phyloP scores from a whole-genome alignment of 164 flowering plant species.

The Nymphaea colorata region DNA sequence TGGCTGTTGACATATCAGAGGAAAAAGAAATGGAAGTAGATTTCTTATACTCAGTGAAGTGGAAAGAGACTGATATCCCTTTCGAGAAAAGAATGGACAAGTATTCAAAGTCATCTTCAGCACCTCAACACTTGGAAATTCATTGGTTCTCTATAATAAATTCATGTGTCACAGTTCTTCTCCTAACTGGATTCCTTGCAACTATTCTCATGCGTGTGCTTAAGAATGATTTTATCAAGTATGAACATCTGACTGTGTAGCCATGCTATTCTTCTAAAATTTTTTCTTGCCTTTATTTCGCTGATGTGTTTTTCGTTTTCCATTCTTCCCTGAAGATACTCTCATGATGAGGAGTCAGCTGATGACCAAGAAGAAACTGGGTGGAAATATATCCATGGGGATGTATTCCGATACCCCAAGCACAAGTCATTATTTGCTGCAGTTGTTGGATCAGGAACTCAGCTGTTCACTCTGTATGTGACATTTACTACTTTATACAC shows the following conservation, averaged over 20 bases:
- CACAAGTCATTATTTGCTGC: conserved; percentile 21
- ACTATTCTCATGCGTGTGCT: conserved; percentile 25
- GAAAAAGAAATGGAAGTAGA: conserved; percentile 22
- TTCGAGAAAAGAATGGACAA: conserved; percentile 31
- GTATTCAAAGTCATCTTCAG: conserved; percentile 18
- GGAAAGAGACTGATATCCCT: conserved; percentile 23
- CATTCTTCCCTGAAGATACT: conserved; percentile 7
- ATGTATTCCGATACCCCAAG: conserved; percentile 18
- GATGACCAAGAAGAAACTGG: conserved; percentile 26
- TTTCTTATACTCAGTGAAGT: conserved; percentile 22
- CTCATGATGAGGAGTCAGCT: conserved; percentile 17
- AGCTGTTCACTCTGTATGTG: conserved; percentile 15
- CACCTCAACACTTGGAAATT: conserved; percentile 25
- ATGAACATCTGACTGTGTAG: background rate
- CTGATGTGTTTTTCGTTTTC: background rate
- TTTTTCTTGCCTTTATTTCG: background rate
- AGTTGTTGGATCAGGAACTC: conserved; percentile 19
- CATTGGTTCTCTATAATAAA: conserved; percentile 26
- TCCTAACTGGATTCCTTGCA: conserved; percentile 20
- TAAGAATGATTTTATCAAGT: conserved; percentile 24
- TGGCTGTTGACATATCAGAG: conserved; percentile 19
- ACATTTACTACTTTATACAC: background rate
- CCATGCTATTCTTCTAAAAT: background rate
- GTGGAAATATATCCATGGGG: conserved; percentile 23
- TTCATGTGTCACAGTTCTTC: conserved; percentile 23